Evolutionary conservation across 2,329 filamentous ascomycete species (phyloP), one percentile per base, ranked within the genome.

Genomic region (Scopulariopsis brevicaulis): DNA sequence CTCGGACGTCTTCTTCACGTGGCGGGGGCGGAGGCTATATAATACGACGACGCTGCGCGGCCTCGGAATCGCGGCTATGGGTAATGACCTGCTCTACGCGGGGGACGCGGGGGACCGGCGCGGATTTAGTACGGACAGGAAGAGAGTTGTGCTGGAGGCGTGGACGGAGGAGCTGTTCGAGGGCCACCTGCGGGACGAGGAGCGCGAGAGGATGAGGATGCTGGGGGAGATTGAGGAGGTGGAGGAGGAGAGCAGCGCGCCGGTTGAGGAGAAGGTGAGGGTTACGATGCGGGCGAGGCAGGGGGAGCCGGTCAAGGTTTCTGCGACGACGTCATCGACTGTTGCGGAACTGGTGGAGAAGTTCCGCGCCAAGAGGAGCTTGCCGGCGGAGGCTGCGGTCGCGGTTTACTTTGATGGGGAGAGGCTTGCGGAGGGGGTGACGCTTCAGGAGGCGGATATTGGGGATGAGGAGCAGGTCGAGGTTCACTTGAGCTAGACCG

Each of bases 391-490:
- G 4, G 78, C 76, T 62, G 69, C 77, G 0, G 72, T 94, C 3
- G 77, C 78, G 43, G 73, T 96, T 12, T 75, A 79, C 63, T 92
- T 90, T 69, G 90, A 96, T 64, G 90, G 90, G 15, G 89, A 92
- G 55, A 73, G 74, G 53, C 72, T 95, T 32, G 80, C 85, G 15
- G 78, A 81, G 20, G 75, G 82, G 1, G 72, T 74, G 34, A 80
- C 77, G 1, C 77, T 94, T 53, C 75, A 76, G 52, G 83, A 88
- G 40, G 79, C 84, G 2, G 90, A 90, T 20, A 81, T 96, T 48
- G 82, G 83, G 53, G 87, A 95, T 64, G 77, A 85, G 74, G 89
- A 93, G 67, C 77, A 80, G 32, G 74, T 96, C 37, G 90, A 96
- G 69, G 87, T 94, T 24, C 78, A 86, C 62, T 70, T 91, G 57